phyloP scores from a whole-genome alignment of 441 rosid genomes.

The Pelargonium citronellum region DNA sequence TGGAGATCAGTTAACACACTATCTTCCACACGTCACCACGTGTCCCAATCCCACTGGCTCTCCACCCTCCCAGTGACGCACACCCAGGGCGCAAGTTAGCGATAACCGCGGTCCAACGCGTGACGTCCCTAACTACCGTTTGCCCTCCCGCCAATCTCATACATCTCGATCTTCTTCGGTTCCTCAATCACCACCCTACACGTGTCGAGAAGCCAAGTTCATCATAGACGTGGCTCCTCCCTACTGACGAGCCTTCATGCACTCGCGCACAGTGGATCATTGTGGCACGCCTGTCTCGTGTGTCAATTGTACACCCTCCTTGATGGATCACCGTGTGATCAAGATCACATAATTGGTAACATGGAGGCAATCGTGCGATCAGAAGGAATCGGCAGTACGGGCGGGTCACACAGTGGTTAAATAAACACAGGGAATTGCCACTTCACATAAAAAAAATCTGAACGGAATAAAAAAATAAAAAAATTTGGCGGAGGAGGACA shows the following conservation, averaged over 20 bases:
- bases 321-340: constrained; percentile 6
- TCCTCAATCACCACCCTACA: background rate
- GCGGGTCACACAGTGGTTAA: background rate
- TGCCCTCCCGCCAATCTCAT: constrained; percentile 1
- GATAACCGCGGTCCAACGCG: background rate
- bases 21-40: background rate
- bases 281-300: constrained; percentile 2
- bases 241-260: no score
- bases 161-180: background rate
- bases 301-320: background rate
- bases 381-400: constrained; percentile 1
- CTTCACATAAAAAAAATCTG: constrained; percentile 1
- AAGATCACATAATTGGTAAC: background rate
- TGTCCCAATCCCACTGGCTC: constrained; percentile 5
- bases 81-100: constrained; percentile 4
- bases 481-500: background rate
- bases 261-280: background rate
- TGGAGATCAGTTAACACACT: background rate
- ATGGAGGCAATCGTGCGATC: constrained; percentile 4
- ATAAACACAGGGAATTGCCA: constrained; percentile 6
- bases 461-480: background rate
- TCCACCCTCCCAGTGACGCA: background rate
- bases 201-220: background rate
- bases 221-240: background rate
- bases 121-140: constrained; percentile 13